A percentile compares a stretch with the other conserved stretches of the same genome.
phyloP scores from a whole-genome alignment of 208 protist species.

The Trypanosoma melophagium region DNA sequence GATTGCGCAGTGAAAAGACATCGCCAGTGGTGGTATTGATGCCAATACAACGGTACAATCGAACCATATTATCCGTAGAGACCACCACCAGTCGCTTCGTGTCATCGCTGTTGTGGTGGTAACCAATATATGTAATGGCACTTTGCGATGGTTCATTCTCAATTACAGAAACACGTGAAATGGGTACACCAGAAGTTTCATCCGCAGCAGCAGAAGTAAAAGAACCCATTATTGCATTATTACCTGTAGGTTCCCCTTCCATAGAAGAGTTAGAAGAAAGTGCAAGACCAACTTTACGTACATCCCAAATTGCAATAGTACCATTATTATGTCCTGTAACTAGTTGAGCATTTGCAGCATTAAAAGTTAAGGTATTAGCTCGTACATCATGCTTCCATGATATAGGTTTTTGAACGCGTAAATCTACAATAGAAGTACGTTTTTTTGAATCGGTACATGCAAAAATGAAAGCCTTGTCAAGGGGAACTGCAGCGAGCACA shows the following conservation, averaged over 20 bases:
- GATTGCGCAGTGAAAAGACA: constrained; percentile 69
- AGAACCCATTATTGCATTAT: background rate
- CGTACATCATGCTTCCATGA: constrained; percentile 68
- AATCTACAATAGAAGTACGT: constrained; percentile 74
- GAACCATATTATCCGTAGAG: constrained; percentile 82
- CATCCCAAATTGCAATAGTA: constrained; percentile 78
- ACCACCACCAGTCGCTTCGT: constrained; percentile 68
- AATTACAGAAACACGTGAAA: constrained; percentile 37
- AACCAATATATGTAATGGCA: constrained; percentile 58
- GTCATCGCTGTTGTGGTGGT: constrained; percentile 69
- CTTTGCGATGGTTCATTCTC: constrained; percentile 77
- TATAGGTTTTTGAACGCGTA: constrained; percentile 48
- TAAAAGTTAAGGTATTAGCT: constrained; percentile 76
- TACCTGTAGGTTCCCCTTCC: constrained; percentile 8
- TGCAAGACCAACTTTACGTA: constrained; percentile 56
- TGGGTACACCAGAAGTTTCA: constrained; percentile 16
- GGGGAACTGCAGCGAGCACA: constrained; percentile 61
- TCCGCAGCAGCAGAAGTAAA: constrained; percentile 3
- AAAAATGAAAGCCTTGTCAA: constrained; percentile 77
- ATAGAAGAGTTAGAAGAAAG: constrained; percentile 38
- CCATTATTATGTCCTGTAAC: constrained; percentile 84
- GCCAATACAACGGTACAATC: constrained; percentile 57
- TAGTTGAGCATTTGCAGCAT: constrained; percentile 54
- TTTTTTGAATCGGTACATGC: constrained; percentile 74
- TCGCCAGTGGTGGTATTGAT: constrained; percentile 46